Evolutionary conservation across 208 protist genomes (phyloP), one percentile per base, ranked within the genome.

Genomic region (Sergeia podlipaevii): DNA sequence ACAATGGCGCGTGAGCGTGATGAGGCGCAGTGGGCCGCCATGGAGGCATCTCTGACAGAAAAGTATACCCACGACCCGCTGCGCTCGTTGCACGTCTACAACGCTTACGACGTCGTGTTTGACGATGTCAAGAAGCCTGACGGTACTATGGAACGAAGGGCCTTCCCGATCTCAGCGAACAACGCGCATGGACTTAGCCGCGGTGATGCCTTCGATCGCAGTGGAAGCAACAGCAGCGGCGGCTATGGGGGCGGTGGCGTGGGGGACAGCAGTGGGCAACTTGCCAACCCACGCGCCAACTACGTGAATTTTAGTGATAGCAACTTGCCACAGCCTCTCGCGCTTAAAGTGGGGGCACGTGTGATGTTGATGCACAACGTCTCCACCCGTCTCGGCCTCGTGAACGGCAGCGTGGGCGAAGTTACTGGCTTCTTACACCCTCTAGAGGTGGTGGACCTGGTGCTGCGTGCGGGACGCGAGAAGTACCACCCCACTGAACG

Each of bases 321-420:
- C 45, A 72, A 67, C 11, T 55, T 89, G 10, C 49, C 65, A 0
- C 47, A 26, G 2, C 49, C 37, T 5, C 42, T 93, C n/a, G 13
- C 73, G 24, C 65, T 93, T 17, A 86, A 89, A 51, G 69, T 90
- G 0, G 76, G 80, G 5, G 73, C 86, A 0, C 79, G 76, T 0
- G 83, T 91, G 49, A 83, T 91, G 74, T 58, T 91, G 13, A 37
- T 76, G 26, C 43, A 75, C 34, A 94, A 94, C 64, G 59, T 94
- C 41, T 69, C 74, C n/a, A 45, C 74, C 21, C 56, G 45, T 20
- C 17, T 76, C 15, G 60, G 63, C n/a, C 69, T 94, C n/a, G 80
- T 86, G 15, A 91, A 94, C 61, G 86, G 86, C 3, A 71, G 64
- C 11, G 73, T 89, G 4, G 83, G 80, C 2, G 67, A 75, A 26